Conservation (phyloP, 306 rosid species). For the Dalbergia cultrata region DNA sequence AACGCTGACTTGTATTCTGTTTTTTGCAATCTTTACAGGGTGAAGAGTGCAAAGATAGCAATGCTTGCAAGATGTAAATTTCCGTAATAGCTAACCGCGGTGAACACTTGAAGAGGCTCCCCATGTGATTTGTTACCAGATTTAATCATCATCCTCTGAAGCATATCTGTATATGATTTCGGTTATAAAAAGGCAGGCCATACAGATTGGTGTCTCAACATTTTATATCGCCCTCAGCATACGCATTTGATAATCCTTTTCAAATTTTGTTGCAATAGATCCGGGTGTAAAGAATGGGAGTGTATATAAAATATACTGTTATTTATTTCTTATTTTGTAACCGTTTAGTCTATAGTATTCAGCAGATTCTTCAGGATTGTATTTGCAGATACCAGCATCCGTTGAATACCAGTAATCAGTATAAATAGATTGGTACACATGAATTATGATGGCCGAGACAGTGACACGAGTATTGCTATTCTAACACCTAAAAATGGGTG, state of each 20-base stretch:
- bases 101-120: conserved; percentile 16
- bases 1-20: conserved; percentile 13
- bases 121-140: conserved; percentile 14
- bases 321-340: not conserved
- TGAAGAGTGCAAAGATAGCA: conserved; percentile 71
- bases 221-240: conserved; percentile 3
- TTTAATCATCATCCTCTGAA: conserved; percentile 30
- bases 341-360: conserved; percentile 4
- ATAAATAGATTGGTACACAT: not conserved
- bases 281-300: conserved; percentile 15
- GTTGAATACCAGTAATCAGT: not conserved
- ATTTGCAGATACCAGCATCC: conserved; percentile 9
- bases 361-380: conserved; percentile 21
- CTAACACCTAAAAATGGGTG: too few relatives aligned
- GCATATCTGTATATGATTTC: conserved; percentile 24
- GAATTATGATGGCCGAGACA: not conserved
- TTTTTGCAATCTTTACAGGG: conserved; percentile 54
- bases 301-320: conserved; percentile 2
- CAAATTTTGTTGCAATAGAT: conserved; percentile 34
- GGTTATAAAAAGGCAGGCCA: conserved; percentile 19
- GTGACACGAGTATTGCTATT: too few relatives aligned
- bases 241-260: conserved; percentile 4
- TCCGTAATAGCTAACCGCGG: conserved; percentile 17
- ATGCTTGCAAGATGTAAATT: conserved; percentile 71
- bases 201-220: conserved; percentile 24